A percentile compares a stretch with the other conserved stretches of the same genome.
Evolutionary conservation across 371 early-diverging fungal genomes (phyloP).

Genomic region (Batkoa obscura): DNA sequence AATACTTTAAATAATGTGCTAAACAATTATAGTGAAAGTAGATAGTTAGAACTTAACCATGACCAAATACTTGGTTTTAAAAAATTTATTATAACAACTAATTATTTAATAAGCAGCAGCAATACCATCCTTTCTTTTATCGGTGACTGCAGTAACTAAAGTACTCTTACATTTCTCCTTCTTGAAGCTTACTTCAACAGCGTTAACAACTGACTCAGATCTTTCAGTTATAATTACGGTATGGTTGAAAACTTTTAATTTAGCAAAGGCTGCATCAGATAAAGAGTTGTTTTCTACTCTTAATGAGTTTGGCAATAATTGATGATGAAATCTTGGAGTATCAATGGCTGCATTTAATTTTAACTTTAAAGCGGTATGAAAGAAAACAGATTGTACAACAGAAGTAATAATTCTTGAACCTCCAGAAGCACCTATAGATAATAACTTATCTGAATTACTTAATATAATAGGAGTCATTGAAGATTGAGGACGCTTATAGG

Average conservation of each 20-base stretch:
- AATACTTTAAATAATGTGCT: too few species aligned
- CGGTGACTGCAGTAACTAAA: neutral
- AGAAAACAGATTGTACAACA: conserved; percentile 52
- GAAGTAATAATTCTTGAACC: conserved; percentile 87
- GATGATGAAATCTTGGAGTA: conserved; percentile 86
- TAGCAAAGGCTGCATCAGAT: too few species aligned
- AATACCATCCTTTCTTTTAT: neutral
- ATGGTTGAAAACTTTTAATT: too few species aligned
- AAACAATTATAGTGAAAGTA: too few species aligned
- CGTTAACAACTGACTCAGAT: too few species aligned
- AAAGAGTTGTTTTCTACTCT: neutral
- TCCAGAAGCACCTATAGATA: conserved; percentile 88
- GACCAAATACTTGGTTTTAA: too few species aligned
- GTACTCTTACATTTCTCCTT: too few species aligned
- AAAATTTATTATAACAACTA: too few species aligned
- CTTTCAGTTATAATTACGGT: too few species aligned
- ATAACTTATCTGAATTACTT: conserved; percentile 30
- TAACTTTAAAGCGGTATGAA: conserved; percentile 45
- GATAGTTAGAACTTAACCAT: too few species aligned
- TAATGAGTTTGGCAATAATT: conserved; percentile 62
- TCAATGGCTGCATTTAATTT: conserved; percentile 53
- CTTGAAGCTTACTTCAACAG: too few species aligned
- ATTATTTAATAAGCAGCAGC: conserved; percentile 3
- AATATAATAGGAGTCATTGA: conserved; percentile 78
- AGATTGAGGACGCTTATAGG: conserved; percentile 84